A percentile compares a stretch with the other conserved stretches of the same genome.
phyloP scores from a whole-genome alignment of 495 filamentous ascomycete species.

The Trichoderma orchidacearum region DNA sequence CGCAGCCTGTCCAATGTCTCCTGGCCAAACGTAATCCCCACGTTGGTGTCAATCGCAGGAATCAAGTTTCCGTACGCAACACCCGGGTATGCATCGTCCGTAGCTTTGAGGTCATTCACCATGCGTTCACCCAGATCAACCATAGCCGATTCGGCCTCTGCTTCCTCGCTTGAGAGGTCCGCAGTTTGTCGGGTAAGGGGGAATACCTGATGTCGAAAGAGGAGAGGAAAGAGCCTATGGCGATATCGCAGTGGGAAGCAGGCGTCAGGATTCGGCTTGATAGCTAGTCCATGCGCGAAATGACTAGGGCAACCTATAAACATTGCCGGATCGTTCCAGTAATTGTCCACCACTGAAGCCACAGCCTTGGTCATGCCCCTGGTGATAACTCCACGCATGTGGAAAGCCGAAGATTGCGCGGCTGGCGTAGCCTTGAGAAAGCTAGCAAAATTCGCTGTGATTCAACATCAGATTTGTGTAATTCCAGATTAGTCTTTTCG shows the following conservation, averaged over 20 bases:
- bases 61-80: constrained; percentile 4
- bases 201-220: not conserved
- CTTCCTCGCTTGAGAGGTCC: too few species aligned
- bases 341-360: not conserved
- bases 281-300: not conserved
- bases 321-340: not conserved
- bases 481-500: too few species aligned
- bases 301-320: not conserved
- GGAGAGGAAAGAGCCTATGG: not conserved
- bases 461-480: too few species aligned
- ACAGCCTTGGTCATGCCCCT: not conserved
- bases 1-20: not conserved
- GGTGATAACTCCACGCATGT: not conserved
- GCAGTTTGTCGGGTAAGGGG: too few species aligned
- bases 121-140: not conserved
- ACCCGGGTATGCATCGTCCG: not conserved
- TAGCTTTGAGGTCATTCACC: not conserved
- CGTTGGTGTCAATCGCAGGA: not conserved
- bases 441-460: not conserved
- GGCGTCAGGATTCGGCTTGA: not conserved
- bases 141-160: not conserved
- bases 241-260: not conserved
- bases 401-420: not conserved
- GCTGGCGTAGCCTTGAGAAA: not conserved
- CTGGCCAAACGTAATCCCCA: constrained; percentile 1